Percentiles rank a stretch among this genome's conserved stretches.
phyloP scores from a whole-genome alignment of 2,329 filamentous ascomycete genomes.

The Alternaria brassicicola region DNA sequence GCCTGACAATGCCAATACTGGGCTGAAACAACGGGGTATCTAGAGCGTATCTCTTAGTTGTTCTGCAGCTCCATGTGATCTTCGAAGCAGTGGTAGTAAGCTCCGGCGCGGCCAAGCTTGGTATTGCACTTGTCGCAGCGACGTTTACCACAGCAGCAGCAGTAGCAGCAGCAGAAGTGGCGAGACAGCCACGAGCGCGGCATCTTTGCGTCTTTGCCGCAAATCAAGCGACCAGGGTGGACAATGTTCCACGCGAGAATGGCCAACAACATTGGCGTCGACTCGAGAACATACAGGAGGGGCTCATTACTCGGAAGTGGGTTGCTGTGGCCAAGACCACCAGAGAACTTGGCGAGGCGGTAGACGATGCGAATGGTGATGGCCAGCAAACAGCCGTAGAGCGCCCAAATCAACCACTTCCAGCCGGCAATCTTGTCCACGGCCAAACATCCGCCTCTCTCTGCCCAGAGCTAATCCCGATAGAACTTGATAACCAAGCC shows the following conservation, averaged over 20 bases:
- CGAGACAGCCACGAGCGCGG: constrained; percentile 26
- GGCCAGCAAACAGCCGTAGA: constrained; percentile 51
- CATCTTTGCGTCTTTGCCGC: constrained; percentile 22
- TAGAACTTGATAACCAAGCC: constrained; percentile 28
- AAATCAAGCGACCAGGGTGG: constrained; percentile 20
- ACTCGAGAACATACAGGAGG: constrained; percentile 61
- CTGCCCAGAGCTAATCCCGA: constrained; percentile 20
- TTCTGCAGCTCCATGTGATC: constrained; percentile 10
- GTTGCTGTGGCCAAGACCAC: constrained; percentile 52
- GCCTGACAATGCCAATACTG: too few species aligned
- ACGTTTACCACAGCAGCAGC: constrained; percentile 18
- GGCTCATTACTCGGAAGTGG: constrained; percentile 57
- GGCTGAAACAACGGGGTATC: too few species aligned
- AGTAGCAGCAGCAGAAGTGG: constrained; percentile 18
- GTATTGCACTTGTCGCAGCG: constrained; percentile 24
- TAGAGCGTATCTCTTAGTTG: constrained; percentile 11
- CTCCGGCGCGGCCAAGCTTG: constrained; percentile 18
- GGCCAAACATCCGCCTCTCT: constrained; percentile 14
- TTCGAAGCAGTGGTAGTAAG: constrained; percentile 13
- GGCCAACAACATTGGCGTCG: constrained; percentile 60
- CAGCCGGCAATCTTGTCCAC: constrained; percentile 19
- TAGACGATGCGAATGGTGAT: constrained; percentile 52
- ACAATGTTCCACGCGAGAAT: constrained; percentile 27
- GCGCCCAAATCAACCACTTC: constrained; percentile 41
- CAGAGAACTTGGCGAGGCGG: constrained; percentile 55